Evolutionary conservation across 2,329 filamentous ascomycete genomes (phyloP), one percentile per base, ranked within the genome.

Genomic region (Lasiodiplodia hormozganensis): DNA sequence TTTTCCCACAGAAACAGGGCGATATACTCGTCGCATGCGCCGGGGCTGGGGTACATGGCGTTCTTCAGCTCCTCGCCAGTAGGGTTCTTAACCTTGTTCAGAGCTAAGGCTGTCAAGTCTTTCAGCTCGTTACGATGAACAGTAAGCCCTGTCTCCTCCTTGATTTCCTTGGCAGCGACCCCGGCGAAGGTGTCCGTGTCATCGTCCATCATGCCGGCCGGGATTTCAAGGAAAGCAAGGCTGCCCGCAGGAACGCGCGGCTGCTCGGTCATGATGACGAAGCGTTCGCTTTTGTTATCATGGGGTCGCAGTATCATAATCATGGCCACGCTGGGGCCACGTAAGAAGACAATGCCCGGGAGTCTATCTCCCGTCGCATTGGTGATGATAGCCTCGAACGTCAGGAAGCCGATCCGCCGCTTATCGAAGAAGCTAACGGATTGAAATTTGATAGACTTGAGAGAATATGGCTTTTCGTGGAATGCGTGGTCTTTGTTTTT

Each of bases 11-110:
- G 16, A 8, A 43, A n/a, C 4, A 43, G 16, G 5, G 40, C 16
- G 4, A 43, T 43, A 1, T n/a, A 43, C 14, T 43, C 40, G 16
- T 43, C 40, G 0, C 16, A 43, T 4, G 16, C 40, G 3, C 40
- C 40, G 0, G 40, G 40, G 6, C 40, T 43, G 0, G 40, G 40
- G 2, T 43, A 43, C 5, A 43, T 43, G 14, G 40, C 40, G 18
- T 43, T 3, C 1, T n/a, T 5, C 4, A 43, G 38, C 4, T 43
- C 0, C 14, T 43, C 38, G 14, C 18, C 38, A 5, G 38, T 43
- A 14, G 5, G 14, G 0, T 43, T 16, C 16, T 0, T 0, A 1
- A 2, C 14, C 0, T 18, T 16, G 3, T n/a, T 2, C 14, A 43
- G 5, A 18, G 18, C 38, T 4, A 43, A 5, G 1, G 16, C 5